Evolutionary conservation across 345 rosid genomes (phyloP).

Genomic region (rapeseed (Brassica napus)): DNA sequence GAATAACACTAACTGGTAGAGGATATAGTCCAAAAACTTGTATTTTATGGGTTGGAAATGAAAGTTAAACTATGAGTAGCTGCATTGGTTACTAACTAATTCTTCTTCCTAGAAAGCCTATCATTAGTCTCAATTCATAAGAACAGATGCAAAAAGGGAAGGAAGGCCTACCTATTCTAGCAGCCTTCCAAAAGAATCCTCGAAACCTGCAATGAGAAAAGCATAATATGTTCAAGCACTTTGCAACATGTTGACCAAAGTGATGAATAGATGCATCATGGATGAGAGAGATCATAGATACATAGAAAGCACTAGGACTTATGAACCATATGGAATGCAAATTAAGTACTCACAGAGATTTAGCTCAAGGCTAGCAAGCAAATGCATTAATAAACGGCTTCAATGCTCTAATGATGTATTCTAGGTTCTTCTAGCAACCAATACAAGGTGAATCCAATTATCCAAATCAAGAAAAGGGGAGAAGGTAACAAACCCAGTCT

Average conservation of each 20-base stretch:
- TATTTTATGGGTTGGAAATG: neutral
- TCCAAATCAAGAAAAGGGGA: neutral
- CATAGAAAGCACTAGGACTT: neutral
- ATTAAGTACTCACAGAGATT: neutral
- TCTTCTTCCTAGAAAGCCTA: slow-evolving; percentile 9
- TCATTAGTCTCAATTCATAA: neutral
- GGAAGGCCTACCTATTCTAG: slow-evolving; percentile 75
- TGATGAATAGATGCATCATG: too few relatives aligned
- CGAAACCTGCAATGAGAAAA: slow-evolving; percentile 61
- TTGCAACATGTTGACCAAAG: too few relatives aligned
- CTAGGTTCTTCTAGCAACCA: neutral
- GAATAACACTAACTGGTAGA: neutral
- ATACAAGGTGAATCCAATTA: neutral
- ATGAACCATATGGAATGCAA: neutral
- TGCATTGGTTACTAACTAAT: neutral
- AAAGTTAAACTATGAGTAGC: neutral
- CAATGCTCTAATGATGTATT: neutral
- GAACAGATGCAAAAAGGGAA: neutral
- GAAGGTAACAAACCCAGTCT: slow-evolving; percentile 66
- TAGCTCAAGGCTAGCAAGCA: neutral
- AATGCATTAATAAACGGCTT: neutral
- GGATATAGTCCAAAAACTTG: neutral
- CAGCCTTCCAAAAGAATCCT: slow-evolving; percentile 97
- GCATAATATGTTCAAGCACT: neutral
- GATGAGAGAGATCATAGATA: too few relatives aligned